These are phyloP conservation scores for Neonectria faginata DNA, from an alignment of 2,329 filamentous ascomycete genomes.

Conservation along the genomic window DNA sequence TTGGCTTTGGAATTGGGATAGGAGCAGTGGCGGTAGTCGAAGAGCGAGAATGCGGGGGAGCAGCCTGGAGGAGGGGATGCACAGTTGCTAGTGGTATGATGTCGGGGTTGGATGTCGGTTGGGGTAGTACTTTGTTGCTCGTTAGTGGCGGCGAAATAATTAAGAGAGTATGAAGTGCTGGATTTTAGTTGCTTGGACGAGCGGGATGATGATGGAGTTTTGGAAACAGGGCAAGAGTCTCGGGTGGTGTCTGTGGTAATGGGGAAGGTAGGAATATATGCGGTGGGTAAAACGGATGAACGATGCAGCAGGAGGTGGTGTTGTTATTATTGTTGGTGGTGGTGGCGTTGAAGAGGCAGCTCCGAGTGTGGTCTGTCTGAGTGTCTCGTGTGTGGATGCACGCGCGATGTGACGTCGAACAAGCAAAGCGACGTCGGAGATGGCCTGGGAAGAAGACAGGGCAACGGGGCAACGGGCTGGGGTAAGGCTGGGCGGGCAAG, in stretches of 20 bases:
- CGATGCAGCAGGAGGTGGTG: conserved; percentile 21
- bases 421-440: conserved; percentile 31
- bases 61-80: conserved; percentile 39
- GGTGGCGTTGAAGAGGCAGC: conserved; percentile 35
- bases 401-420: conserved; percentile 33
- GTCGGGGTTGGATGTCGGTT: conserved; percentile 28
- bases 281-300: conserved; percentile 25
- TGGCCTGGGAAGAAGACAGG: conserved; percentile 33
- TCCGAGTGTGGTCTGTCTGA: conserved; percentile 22
- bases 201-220: not conserved
- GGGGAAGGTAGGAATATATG: conserved; percentile 6
- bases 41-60: conserved; percentile 40
- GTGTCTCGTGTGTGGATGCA: conserved; percentile 30
- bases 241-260: not conserved
- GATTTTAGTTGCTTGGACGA: not conserved
- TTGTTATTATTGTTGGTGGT: conserved; percentile 33
- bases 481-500: conserved; percentile 26
- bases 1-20: conserved; percentile 26
- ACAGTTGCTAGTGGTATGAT: conserved; percentile 41
- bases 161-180: not conserved
- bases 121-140: conserved; percentile 24
- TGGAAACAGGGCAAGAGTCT: not conserved
- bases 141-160: conserved; percentile 15
- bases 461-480: conserved; percentile 22
- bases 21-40: conserved; percentile 38